Percentiles rank a stretch among this genome's conserved stretches.
phyloP scores from a whole-genome alignment of 176 grass and related monocot species.

The Bonia amplexicaulis region DNA sequence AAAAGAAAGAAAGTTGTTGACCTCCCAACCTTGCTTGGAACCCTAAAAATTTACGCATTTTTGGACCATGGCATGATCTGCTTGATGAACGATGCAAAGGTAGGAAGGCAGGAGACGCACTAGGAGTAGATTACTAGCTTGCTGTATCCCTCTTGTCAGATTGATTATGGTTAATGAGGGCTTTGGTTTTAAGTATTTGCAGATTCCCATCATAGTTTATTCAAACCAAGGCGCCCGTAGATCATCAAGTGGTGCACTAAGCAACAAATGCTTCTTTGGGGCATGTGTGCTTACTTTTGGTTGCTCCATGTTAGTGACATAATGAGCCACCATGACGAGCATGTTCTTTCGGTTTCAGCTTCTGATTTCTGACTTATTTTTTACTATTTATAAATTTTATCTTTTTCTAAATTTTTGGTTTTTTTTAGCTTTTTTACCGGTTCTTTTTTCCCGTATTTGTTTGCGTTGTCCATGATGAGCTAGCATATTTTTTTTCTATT shows the following conservation, averaged over 20 bases:
- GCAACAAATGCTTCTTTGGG: slow-evolving; percentile 32
- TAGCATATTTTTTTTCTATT: too few relatives aligned
- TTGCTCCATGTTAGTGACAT: slow-evolving; percentile 38
- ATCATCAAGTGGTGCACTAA: slow-evolving; percentile 57
- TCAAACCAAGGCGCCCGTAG: slow-evolving; percentile 22
- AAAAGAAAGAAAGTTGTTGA: slow-evolving; percentile 25
- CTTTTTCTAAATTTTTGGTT: too few relatives aligned
- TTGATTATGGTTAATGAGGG: slow-evolving; percentile 8
- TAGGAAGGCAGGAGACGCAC: slow-evolving; percentile 33
- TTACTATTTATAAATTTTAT: too few relatives aligned
- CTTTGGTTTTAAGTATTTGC: slow-evolving; percentile 32
- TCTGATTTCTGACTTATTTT: too few relatives aligned
- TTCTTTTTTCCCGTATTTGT: too few relatives aligned
- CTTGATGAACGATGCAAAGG: slow-evolving; percentile 25
- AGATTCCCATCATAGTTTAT: slow-evolving; percentile 60
- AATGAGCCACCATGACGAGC: slow-evolving; percentile 39
- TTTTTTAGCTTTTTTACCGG: too few relatives aligned
- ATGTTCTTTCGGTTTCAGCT: too few relatives aligned
- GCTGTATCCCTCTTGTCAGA: slow-evolving; percentile 10
- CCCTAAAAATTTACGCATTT: neutral
- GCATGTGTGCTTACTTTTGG: slow-evolving; percentile 46
- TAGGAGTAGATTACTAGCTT: neutral
- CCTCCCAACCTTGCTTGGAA: slow-evolving; percentile 31
- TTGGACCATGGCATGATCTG: slow-evolving; percentile 23
- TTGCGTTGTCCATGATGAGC: too few relatives aligned